Evolutionary conservation across 129 eudicot genomes (phyloP).

Genomic region (Mikania micrantha): DNA sequence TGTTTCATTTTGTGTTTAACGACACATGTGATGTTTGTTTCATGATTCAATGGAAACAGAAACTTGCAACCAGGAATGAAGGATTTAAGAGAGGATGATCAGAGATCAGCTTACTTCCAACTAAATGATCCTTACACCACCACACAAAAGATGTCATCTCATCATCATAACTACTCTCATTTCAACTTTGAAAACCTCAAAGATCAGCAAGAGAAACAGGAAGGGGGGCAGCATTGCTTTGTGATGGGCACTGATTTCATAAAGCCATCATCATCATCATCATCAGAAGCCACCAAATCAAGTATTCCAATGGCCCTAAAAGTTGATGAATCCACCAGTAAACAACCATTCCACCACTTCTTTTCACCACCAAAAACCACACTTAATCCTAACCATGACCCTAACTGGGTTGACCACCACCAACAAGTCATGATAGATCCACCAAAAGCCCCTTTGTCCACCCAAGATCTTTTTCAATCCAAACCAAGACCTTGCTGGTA

Average conservation of each 20-base stretch:
- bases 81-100: constrained; percentile 23
- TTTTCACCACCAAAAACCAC: constrained; percentile 24
- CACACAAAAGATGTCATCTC: constrained; percentile 19
- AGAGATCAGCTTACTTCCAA: constrained; percentile 21
- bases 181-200: constrained; percentile 27
- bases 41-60: constrained; percentile 6
- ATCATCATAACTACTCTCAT: constrained; percentile 21
- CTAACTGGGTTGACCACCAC: constrained; percentile 26
- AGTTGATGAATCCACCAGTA: constrained; percentile 21
- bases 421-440: constrained; percentile 4
- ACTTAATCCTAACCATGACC: constrained; percentile 21
- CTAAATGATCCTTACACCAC: constrained; percentile 24
- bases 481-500: constrained; percentile 31
- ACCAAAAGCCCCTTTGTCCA: constrained; percentile 32
- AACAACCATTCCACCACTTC: constrained; percentile 44
- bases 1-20: too few species aligned
- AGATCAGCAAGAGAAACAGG: constrained; percentile 17
- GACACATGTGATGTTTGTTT: too few species aligned
- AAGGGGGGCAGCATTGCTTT: constrained; percentile 23
- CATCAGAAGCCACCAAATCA: neutral
- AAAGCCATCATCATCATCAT: constrained; percentile 4
- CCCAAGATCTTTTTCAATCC: constrained; percentile 39
- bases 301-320: constrained; percentile 9
- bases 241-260: constrained; percentile 36
- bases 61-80: constrained; percentile 34